Conservation (phyloP, 2,329 filamentous ascomycete species). For the Bipolaris victoriae region DNA sequence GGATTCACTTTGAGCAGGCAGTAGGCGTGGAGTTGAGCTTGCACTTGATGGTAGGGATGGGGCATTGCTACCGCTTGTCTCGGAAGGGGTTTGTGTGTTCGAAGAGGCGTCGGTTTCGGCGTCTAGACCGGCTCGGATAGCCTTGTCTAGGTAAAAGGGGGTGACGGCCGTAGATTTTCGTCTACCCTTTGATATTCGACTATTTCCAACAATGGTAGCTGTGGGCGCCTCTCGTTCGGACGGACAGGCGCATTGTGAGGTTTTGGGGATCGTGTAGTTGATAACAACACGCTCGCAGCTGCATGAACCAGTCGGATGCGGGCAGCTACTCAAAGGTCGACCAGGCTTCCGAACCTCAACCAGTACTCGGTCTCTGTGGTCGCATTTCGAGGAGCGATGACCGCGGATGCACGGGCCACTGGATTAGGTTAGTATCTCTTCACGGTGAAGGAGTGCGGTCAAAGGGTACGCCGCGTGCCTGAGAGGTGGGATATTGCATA, state of each 20-base stretch:
- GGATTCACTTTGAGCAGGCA: conserved; percentile 34
- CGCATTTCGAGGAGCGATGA: conserved; percentile 77
- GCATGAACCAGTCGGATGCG: conserved; percentile 69
- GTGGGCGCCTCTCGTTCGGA: conserved; percentile 37
- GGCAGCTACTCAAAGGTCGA: conserved; percentile 71
- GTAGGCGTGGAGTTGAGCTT: conserved; percentile 47
- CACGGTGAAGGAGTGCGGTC: neutral
- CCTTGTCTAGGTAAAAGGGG: conserved; percentile 41
- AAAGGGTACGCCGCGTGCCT: conserved; percentile 1
- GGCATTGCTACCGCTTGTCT: conserved; percentile 41
- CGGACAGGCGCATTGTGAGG: conserved; percentile 49
- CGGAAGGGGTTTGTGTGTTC: conserved; percentile 40
- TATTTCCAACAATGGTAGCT: conserved; percentile 29
- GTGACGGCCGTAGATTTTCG: conserved; percentile 40
- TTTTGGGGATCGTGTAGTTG: conserved; percentile 52
- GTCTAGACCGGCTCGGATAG: conserved; percentile 42
- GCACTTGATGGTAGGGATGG: conserved; percentile 45
- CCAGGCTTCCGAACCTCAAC: conserved; percentile 75
- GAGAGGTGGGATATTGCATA: neutral
- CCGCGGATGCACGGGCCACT: conserved; percentile 78
- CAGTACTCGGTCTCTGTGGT: conserved; percentile 71
- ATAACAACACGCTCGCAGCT: conserved; percentile 67
- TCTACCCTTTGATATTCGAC: conserved; percentile 44
- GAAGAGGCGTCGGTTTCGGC: conserved; percentile 43
- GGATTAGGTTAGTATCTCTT: conserved; percentile 23